These are phyloP conservation scores for Actinomucor elegans DNA, from an alignment of 371 early-diverging fungal genomes.

Conservation along the genomic window DNA sequence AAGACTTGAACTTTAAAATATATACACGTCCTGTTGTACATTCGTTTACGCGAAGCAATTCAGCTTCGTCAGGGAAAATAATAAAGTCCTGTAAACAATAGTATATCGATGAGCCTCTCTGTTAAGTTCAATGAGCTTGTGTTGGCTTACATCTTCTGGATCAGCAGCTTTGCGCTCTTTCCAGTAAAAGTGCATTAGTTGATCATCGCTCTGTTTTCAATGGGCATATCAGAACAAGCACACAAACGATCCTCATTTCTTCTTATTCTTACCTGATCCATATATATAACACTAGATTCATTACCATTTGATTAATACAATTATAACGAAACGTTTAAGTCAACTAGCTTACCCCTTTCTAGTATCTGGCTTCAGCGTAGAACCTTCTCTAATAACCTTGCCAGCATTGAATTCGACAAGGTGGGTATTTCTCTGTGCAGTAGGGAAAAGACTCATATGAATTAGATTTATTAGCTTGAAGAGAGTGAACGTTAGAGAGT, in stretches of 20 bases:
- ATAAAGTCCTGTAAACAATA: slow-evolving; percentile 57
- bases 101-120: neutral
- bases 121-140: neutral
- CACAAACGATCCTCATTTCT: neutral
- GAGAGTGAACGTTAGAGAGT: too few relatives aligned
- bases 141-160: slow-evolving; percentile 56
- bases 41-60: slow-evolving; percentile 62
- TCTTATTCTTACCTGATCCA: slow-evolving; percentile 50
- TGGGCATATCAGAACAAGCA: too few relatives aligned
- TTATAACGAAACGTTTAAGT: neutral
- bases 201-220: slow-evolving; percentile 50
- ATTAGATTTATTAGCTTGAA: too few relatives aligned
- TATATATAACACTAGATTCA: slow-evolving; percentile 22
- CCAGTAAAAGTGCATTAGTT: slow-evolving; percentile 78
- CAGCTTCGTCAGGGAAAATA: slow-evolving; percentile 79
- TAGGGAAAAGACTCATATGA: slow-evolving; percentile 25
- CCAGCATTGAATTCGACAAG: slow-evolving; percentile 77
- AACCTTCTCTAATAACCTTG: slow-evolving; percentile 68
- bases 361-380: slow-evolving; percentile 66
- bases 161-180: slow-evolving; percentile 57
- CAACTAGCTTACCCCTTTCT: slow-evolving; percentile 66
- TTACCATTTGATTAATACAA: neutral
- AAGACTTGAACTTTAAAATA: slow-evolving; percentile 74
- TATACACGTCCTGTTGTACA: slow-evolving; percentile 76
- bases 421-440: slow-evolving; percentile 21